These are phyloP conservation scores for slime mould (Dictyostelium discoideum) DNA, from an alignment of 78 protist species.

Conservation along the genomic window dicty_2.7 NC_007090.3:3434001-3434500, in stretches of 20 bases:
- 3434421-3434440: slow-evolving; percentile 98
- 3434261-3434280: slow-evolving; percentile 76
- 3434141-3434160: slow-evolving; percentile 75
- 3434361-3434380: slow-evolving; percentile 98
- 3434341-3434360: slow-evolving; percentile 99
- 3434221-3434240: slow-evolving; percentile 98
- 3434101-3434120: slow-evolving; percentile 95
- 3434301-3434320: slow-evolving; percentile 99
- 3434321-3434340: slow-evolving; percentile 98
- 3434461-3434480: slow-evolving; percentile 95
- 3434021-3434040: slow-evolving; percentile 96
- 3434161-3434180: slow-evolving; percentile 95
- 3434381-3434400: slow-evolving; percentile 98
- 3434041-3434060: slow-evolving; percentile 96
- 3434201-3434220: slow-evolving; percentile 99
- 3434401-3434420: slow-evolving; percentile 88
- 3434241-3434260: slow-evolving; percentile 90
- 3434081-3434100: slow-evolving; percentile 95
- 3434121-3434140: slow-evolving; percentile 91
- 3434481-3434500: slow-evolving; percentile 98
- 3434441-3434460: slow-evolving; percentile 97
- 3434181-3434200: slow-evolving; percentile 98
- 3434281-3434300: slow-evolving; percentile 85
- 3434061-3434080: slow-evolving; percentile 98
- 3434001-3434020: slow-evolving; percentile 68